Evolutionary conservation across 2,329 filamentous ascomycete genomes (phyloP).

Genomic region (Sarocladium oryzae): DNA sequence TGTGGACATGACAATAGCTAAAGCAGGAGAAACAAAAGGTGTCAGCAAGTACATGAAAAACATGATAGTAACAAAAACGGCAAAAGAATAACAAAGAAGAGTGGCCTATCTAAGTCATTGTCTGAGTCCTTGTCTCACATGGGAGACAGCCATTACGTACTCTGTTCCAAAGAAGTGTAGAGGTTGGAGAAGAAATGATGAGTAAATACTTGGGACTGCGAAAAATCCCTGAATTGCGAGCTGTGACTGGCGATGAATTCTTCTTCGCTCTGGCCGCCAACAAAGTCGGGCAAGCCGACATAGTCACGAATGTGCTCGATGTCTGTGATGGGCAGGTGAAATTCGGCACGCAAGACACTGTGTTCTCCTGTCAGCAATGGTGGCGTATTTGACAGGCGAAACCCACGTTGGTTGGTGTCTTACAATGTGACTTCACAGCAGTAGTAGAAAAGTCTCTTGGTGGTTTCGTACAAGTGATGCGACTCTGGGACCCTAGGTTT

Average conservation of each 20-base stretch:
- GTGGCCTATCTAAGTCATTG: neutral
- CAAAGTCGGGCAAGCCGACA: conserved; percentile 50
- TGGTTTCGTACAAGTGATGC: neutral
- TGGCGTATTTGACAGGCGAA: too few relatives aligned
- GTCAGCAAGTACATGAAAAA: too few relatives aligned
- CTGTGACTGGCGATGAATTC: conserved; percentile 42
- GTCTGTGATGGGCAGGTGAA: conserved; percentile 50
- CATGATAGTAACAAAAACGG: too few relatives aligned
- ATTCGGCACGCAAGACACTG: conserved; percentile 50
- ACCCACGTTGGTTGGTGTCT: neutral
- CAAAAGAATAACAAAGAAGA: too few relatives aligned
- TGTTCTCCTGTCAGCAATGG: conserved; percentile 12
- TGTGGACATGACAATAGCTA: neutral
- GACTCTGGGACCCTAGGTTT: neutral
- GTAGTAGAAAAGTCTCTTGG: neutral
- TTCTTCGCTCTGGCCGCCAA: conserved; percentile 37
- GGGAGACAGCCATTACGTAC: conserved; percentile 29
- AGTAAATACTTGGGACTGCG: conserved; percentile 53
- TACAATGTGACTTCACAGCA: neutral
- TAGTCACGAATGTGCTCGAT: conserved; percentile 44
- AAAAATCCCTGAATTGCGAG: conserved; percentile 51
- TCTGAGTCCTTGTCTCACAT: neutral
- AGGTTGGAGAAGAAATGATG: conserved; percentile 46
- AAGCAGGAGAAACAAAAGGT: too few relatives aligned
- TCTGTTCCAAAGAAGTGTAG: conserved; percentile 43